Base-by-base conservation (phyloP, 2,329 filamentous ascomycete species). In the Claviceps cyperi region DNA sequence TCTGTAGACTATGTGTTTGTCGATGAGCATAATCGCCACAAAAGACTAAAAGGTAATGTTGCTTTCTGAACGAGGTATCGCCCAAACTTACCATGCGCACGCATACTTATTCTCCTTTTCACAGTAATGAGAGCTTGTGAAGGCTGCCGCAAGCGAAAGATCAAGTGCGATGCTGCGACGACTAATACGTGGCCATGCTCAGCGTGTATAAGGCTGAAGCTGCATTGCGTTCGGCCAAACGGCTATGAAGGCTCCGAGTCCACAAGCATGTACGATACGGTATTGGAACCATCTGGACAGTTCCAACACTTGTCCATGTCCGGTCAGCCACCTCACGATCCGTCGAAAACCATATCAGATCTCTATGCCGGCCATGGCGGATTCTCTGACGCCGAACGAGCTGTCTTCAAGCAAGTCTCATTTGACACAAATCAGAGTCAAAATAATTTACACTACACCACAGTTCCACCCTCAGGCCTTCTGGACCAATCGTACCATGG, bases 161-260 rank as follows among this genome's bases (percentile, higher is more conserved):
- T 98, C 64, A 95, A 95, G 67, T 98, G 91, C 69, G 92, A 97
- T 70, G 89, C 91, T 48, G 91, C 91, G 19, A 95, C 91, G 14
- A 96, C 90, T 40, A 96, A 97, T 66, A 89, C 88, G 38, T 97
- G 92, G 91, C 92, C 92, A 28, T 97, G 91, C 67, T 92, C 90
- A 40, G 88, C 92, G 37, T 98, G 91, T 65, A 84, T 89, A 54
- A 81, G 91, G 46, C 73, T 97, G 54, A 97, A 96, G 71, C 77
- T 96, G 52, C 86, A 92, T 60, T 97, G 92, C 65, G 83, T 96
- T 24, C 88, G 89, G 44, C 92, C 91, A 4, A 89, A 87, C 51
- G 83, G 89, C 52, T 81, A 76, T 57, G 79, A 82, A 54, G 67
- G 71, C 46, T 65, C 74, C 28, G 66, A 59, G 51, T 59, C 64